Conservation (phyloP, 371 early-diverging fungal genomes). For the Mucor irregularis region DNA sequence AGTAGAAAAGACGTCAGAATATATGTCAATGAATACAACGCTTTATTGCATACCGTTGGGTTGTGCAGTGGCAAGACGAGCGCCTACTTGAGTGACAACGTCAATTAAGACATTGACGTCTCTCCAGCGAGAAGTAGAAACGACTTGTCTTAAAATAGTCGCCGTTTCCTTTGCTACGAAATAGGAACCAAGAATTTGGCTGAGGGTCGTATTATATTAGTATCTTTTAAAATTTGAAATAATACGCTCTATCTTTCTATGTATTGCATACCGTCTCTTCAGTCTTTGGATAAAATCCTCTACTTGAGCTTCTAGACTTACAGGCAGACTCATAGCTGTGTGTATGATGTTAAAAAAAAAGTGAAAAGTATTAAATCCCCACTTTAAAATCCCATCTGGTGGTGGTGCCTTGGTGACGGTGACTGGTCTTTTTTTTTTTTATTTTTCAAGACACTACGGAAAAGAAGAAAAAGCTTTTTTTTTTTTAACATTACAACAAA, state of each 20-base stretch:
- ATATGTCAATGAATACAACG: too few relatives aligned
- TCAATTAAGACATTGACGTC: constrained; percentile 61
- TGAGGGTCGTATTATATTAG: constrained; percentile 14
- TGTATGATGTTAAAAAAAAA: not conserved
- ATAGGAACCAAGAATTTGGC: constrained; percentile 78
- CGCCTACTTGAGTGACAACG: constrained; percentile 69
- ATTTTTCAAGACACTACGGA: too few relatives aligned
- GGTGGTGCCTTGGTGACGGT: not conserved
- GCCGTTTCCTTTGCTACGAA: constrained; percentile 81
- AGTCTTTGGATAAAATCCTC: constrained; percentile 56
- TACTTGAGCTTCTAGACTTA: constrained; percentile 41
- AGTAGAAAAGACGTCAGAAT: not conserved
- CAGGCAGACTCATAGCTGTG: constrained; percentile 32
- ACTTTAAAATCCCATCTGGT: not conserved
- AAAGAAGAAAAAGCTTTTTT: not conserved
- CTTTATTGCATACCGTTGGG: constrained; percentile 61
- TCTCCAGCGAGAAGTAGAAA: constrained; percentile 76
- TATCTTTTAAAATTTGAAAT: not conserved
- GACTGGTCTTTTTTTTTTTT: constrained; percentile 1
- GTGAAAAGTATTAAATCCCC: not conserved
- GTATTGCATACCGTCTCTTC: constrained; percentile 53
- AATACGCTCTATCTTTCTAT: not conserved
- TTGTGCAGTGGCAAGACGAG: constrained; percentile 74
- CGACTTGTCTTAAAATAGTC: constrained; percentile 74
- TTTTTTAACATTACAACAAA: not conserved